phyloP scores from a whole-genome alignment of 345 rosid species.

The Cardamine chenopodiifolia region DNA sequence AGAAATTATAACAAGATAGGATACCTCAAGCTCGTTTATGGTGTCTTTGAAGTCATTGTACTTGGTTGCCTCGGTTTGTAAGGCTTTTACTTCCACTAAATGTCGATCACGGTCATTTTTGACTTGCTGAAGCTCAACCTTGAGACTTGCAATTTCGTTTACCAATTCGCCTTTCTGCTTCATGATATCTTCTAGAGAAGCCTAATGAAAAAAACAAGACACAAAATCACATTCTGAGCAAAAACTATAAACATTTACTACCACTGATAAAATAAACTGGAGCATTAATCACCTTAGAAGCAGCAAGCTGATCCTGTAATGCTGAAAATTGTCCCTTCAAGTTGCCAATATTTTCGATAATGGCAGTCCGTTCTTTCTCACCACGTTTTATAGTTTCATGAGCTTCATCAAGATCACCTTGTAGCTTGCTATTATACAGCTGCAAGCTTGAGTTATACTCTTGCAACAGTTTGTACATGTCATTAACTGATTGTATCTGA shows the following conservation, averaged over 20 bases:
- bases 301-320: slow-evolving; percentile 74
- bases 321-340: slow-evolving; percentile 76
- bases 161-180: slow-evolving; percentile 71
- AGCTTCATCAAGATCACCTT: slow-evolving; percentile 84
- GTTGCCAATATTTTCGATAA: slow-evolving; percentile 71
- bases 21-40: slow-evolving; percentile 85
- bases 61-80: slow-evolving; percentile 59
- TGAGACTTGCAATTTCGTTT: slow-evolving; percentile 66
- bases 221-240: slow-evolving; percentile 3
- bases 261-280: slow-evolving; percentile 4
- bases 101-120: slow-evolving; percentile 72
- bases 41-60: slow-evolving; percentile 65
- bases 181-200: slow-evolving; percentile 68
- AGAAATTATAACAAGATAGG: slow-evolving; percentile 2
- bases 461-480: slow-evolving; percentile 93
- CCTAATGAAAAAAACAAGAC: slow-evolving; percentile 47
- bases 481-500: slow-evolving; percentile 88
- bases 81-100: slow-evolving; percentile 52
- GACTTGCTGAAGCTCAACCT: slow-evolving; percentile 66
- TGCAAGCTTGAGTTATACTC: slow-evolving; percentile 97
- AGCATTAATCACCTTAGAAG: slow-evolving; percentile 62
- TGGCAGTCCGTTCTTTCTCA: slow-evolving; percentile 81
- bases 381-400: slow-evolving; percentile 76
- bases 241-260: slow-evolving; percentile 9
- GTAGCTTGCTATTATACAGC: slow-evolving; percentile 88